Evolutionary conservation across 176 grass and related monocot genomes (phyloP).

Genomic region (Coix lacrymajobi): DNA sequence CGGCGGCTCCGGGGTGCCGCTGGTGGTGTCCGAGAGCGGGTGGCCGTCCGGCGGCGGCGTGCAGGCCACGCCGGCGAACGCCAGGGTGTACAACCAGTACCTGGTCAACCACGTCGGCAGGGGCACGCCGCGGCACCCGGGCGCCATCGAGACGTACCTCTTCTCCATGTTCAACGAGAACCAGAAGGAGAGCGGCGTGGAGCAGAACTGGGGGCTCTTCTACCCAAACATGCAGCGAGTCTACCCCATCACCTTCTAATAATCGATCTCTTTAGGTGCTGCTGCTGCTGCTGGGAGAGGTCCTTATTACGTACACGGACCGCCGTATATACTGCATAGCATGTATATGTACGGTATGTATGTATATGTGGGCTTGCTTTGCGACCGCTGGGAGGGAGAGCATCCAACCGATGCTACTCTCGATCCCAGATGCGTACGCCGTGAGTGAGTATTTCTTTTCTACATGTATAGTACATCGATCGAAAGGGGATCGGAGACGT

Average conservation of each 20-base stretch:
- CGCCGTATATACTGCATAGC: not conserved
- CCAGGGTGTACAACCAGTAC: slow-evolving; percentile 66
- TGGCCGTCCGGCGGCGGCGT: slow-evolving; percentile 57
- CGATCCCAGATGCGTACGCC: slow-evolving; percentile 51
- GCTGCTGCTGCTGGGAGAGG: not conserved
- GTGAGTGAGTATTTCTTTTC: not conserved
- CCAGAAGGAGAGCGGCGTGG: slow-evolving; percentile 46
- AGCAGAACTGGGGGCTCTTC: slow-evolving; percentile 78
- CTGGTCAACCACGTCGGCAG: slow-evolving; percentile 49
- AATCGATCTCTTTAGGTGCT: too few relatives aligned
- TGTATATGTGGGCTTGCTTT: not conserved
- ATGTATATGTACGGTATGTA: too few relatives aligned
- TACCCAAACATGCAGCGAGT: slow-evolving; percentile 68
- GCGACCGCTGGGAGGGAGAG: slow-evolving; percentile 54
- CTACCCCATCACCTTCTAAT: slow-evolving; percentile 68
- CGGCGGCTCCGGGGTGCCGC: slow-evolving; percentile 30
- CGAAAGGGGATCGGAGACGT: not conserved
- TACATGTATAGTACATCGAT: not conserved
- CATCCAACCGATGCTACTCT: not conserved
- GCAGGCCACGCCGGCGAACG: slow-evolving; percentile 27
- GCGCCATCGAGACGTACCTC: slow-evolving; percentile 56
- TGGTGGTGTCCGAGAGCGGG: slow-evolving; percentile 65
- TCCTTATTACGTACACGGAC: too few relatives aligned
- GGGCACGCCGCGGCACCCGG: slow-evolving; percentile 57
- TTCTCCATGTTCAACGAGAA: slow-evolving; percentile 88